Percentiles rank a stretch among this genome's conserved stretches.
Conservation (phyloP, 78 protist genomes). For the Mastigamoeba balamuthi region DNA sequence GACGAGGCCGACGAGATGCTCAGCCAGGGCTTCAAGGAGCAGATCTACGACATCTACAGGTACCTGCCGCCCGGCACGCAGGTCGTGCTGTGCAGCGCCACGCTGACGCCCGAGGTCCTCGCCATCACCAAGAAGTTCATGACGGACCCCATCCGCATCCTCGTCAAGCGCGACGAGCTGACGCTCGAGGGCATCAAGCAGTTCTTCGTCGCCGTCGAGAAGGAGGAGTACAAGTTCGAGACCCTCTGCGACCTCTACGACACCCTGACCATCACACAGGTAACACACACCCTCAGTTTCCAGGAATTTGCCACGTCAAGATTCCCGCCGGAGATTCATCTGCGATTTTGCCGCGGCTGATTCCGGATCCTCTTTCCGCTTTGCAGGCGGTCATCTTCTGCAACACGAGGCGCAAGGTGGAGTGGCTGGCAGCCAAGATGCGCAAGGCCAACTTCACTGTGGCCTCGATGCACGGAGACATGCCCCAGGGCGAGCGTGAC, state of each 20-base stretch:
- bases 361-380: background rate
- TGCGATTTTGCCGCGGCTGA: background rate
- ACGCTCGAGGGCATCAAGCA: slow-evolving; percentile 95
- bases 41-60: slow-evolving; percentile 95
- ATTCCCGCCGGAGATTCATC: no score
- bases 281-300: no score
- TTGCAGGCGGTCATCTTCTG: slow-evolving; percentile 88
- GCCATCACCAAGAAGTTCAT: slow-evolving; percentile 86
- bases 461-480: slow-evolving; percentile 91
- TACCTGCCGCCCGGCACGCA: slow-evolving; percentile 87
- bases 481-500: slow-evolving; percentile 85
- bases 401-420: slow-evolving; percentile 86
- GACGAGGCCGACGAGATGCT: slow-evolving; percentile 99
- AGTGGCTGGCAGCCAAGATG: slow-evolving; percentile 81
- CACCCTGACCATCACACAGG: slow-evolving; percentile 91
- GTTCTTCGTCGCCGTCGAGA: slow-evolving; percentile 91
- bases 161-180: slow-evolving; percentile 95
- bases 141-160: slow-evolving; percentile 87
- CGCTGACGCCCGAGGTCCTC: slow-evolving; percentile 92
- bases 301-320: no score
- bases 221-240: slow-evolving; percentile 98
- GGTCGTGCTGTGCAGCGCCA: slow-evolving; percentile 93
- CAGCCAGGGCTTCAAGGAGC: slow-evolving; percentile 78
- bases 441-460: slow-evolving; percentile 83
- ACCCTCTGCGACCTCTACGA: slow-evolving; percentile 98